phyloP scores from a whole-genome alignment of 768 basidiomycete genomes.

The Jaapia argillacea region DNA sequence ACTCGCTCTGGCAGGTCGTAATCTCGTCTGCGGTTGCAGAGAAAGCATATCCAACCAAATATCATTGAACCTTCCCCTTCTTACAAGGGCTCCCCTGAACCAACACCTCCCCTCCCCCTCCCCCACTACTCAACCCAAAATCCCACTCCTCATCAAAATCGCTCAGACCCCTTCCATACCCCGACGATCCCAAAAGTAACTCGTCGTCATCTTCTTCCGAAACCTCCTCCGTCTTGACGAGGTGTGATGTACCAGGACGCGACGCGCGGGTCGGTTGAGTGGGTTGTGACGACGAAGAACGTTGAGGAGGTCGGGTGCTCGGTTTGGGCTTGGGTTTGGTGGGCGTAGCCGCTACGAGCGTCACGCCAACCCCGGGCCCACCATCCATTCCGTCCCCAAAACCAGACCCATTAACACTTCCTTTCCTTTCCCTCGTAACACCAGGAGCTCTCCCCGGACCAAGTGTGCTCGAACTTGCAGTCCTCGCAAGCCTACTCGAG shows the following conservation, averaged over 20 bases:
- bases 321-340: slow-evolving; percentile 20
- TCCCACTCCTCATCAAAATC: background rate
- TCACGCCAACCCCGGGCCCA: slow-evolving; percentile 19
- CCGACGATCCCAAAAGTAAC: background rate
- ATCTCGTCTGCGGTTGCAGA: too few species aligned
- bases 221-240: too few species aligned
- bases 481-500: too few species aligned
- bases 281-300: too few species aligned
- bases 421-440: slow-evolving; percentile 6
- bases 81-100: too few species aligned
- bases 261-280: too few species aligned
- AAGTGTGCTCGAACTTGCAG: too few species aligned
- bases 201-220: background rate
- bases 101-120: too few species aligned
- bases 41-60: too few species aligned
- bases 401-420: slow-evolving; percentile 1
- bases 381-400: background rate
- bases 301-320: background rate
- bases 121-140: background rate
- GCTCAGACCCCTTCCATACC: background rate
- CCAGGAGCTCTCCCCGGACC: background rate
- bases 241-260: too few species aligned
- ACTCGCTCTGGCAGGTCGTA: too few species aligned
- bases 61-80: too few species aligned
- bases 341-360: slow-evolving; percentile 49